A percentile compares a stretch with the other conserved stretches of the same genome.
phyloP scores from a whole-genome alignment of 345 rosid genomes.

The Streptanthus diversifolius region DNA sequence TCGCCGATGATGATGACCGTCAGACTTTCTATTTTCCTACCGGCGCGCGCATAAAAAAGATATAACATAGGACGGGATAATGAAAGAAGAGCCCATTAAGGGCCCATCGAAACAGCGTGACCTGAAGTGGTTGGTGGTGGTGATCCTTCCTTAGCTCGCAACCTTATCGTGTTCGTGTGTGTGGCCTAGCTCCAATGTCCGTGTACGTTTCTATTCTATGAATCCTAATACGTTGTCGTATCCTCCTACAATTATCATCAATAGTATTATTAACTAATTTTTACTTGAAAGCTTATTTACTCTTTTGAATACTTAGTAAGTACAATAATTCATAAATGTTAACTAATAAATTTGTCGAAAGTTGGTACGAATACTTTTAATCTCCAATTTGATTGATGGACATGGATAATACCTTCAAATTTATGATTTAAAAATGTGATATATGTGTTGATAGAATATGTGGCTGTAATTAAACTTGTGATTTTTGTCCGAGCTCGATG shows the following conservation, averaged over 20 bases:
- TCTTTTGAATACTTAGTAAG: background rate
- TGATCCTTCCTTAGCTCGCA: constrained; percentile 1
- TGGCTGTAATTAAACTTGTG: background rate
- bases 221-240: background rate
- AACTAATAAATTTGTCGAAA: background rate
- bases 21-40: background rate
- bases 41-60: constrained; percentile 11
- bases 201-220: constrained; percentile 2
- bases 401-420: background rate
- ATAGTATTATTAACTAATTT: background rate
- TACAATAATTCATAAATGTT: background rate
- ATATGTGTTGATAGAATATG: background rate
- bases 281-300: background rate
- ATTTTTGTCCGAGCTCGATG: background rate
- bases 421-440: background rate
- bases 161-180: constrained; percentile 31
- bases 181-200: constrained; percentile 14
- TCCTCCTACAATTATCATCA: background rate
- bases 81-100: constrained; percentile 17
- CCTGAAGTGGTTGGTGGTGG: constrained; percentile 15
- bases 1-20: background rate
- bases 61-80: background rate
- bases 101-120: constrained; percentile 20
- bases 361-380: background rate
- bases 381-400: background rate